These are phyloP conservation scores for Pseudopyrenochaeta lycopersici DNA, from an alignment of 2,329 filamentous ascomycete species.

Conservation along the genomic window DNA sequence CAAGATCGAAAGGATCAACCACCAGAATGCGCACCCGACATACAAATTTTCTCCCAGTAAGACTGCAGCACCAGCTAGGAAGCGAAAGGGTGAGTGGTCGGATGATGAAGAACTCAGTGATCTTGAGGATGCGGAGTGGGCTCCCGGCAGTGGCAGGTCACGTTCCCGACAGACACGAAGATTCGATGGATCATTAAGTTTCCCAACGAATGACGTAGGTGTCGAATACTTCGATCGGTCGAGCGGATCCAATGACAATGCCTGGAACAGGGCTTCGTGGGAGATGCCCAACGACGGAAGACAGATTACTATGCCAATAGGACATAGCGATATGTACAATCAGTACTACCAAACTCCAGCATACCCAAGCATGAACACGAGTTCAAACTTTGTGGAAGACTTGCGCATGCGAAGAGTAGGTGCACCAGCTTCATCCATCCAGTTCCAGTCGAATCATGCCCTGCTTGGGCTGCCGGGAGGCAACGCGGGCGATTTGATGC, in stretches of 20 bases:
- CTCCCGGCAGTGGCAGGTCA: constrained; percentile 34
- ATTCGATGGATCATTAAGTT: constrained; percentile 35
- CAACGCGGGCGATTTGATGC: constrained; percentile 48
- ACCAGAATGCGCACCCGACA: constrained; percentile 82
- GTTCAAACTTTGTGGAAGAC: constrained; percentile 38
- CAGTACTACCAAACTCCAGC: constrained; percentile 63
- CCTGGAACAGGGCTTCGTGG: constrained; percentile 60
- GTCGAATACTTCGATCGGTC: constrained; percentile 37
- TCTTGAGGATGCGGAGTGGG: constrained; percentile 52
- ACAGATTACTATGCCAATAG: constrained; percentile 52
- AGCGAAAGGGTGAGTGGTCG: constrained; percentile 57
- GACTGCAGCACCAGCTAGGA: constrained; percentile 54
- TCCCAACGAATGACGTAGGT: constrained; percentile 31
- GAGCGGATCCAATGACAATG: constrained; percentile 37
- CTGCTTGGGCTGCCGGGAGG: constrained; percentile 52
- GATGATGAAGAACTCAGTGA: constrained; percentile 54
- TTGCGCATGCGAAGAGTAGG: constrained; percentile 55
- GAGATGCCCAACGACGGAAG: constrained; percentile 62
- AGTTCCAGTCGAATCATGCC: constrained; percentile 41
- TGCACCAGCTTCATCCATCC: constrained; percentile 32
- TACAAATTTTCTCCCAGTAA: constrained; percentile 96
- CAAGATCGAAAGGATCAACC: constrained; percentile 82
- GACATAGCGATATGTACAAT: constrained; percentile 53
- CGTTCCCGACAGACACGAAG: constrained; percentile 33
- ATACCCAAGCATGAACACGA: constrained; percentile 50